Evolutionary conservation across 2,329 filamentous ascomycete species (phyloP), one percentile per base, ranked within the genome.

Genomic region (Pleurostoma richardsiae): DNA sequence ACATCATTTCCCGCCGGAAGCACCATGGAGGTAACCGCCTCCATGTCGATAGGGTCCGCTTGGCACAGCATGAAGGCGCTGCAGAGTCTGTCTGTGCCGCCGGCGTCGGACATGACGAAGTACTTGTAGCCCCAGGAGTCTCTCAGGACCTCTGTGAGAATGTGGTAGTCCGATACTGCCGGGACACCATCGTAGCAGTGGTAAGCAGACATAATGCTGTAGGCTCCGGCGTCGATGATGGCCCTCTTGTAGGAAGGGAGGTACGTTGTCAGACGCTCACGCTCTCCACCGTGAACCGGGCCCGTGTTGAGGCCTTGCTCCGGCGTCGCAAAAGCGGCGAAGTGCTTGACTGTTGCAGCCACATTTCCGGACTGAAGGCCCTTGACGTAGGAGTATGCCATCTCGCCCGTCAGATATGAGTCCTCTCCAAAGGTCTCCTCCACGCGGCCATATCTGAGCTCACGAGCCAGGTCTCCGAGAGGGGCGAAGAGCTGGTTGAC

Each of bases 351-450:
- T 63, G 81, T 88, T 11, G 86, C 80, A 28, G 80, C 82, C 4
- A 89, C 85, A 40, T 82, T 82, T 31, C 73, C 70, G 10, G 73
- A 74, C 60, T 90, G 84, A 3, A 89, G 68, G 27, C 85, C 73
- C 52, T 70, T 72, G 51, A 72, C 70, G 44, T 69, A 76, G 30
- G 73, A 69, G 54, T 87, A 82, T 1, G 78, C 82, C 47, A 87
- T 75, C 58, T 89, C 84, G 4, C 85, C 86, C 3, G 82, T 65
- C 52, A 90, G 70, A 55, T 77, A 85, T 1, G 77, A 67, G 52
- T 90, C 86, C 60, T 90, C 86, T 30, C 82, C 79, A 56, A 79
- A 88, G 0, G 80, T 86, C 62, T 90, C 86, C 61, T 90, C 86
- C 3, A 90, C 85, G 54, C 86, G 75, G 30, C 86, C 86, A 55